These are phyloP conservation scores for Waltiozyma sp. DNA, from an alignment of 1,139 yeast species.

Conservation along the genomic window DNA sequence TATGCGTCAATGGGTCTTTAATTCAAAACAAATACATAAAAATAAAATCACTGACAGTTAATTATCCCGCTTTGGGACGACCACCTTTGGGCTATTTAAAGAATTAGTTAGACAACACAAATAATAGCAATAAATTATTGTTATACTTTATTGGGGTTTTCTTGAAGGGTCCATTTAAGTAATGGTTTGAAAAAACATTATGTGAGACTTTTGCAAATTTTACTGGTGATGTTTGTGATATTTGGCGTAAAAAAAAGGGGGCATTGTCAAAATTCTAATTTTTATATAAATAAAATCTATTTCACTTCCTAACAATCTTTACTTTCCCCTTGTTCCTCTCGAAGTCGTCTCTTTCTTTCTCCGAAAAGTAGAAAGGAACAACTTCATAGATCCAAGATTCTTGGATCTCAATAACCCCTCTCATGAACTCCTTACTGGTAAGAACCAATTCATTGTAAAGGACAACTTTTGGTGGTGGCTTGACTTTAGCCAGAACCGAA, in stretches of 20 bases:
- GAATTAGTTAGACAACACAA: too few species aligned
- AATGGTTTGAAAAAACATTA: too few species aligned
- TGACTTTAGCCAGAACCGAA: conserved; percentile 44
- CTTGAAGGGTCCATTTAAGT: too few species aligned
- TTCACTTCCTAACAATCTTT: background rate
- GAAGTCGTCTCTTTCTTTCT: conserved; percentile 14
- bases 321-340: conserved; percentile 7
- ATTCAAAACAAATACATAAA: too few species aligned
- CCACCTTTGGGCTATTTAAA: too few species aligned
- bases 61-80: too few species aligned
- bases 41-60: too few species aligned
- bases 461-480: conserved; percentile 62
- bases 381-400: conserved; percentile 49
- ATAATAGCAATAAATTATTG: too few species aligned
- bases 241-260: conserved; percentile 44
- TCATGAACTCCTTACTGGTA: conserved; percentile 82
- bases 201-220: conserved; percentile 29
- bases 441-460: conserved; percentile 78
- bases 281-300: conserved; percentile 34
- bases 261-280: conserved; percentile 35
- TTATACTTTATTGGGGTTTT: too few species aligned
- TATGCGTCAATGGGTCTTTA: too few species aligned
- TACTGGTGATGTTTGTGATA: conserved; percentile 33
- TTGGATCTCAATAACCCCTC: conserved; percentile 69
- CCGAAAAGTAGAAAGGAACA: conserved; percentile 47